A percentile compares a stretch with the other conserved stretches of the same genome.
Evolutionary conservation across 75 land plant genomes (phyloP).

Genomic region (Ceratopteris richardii): DNA sequence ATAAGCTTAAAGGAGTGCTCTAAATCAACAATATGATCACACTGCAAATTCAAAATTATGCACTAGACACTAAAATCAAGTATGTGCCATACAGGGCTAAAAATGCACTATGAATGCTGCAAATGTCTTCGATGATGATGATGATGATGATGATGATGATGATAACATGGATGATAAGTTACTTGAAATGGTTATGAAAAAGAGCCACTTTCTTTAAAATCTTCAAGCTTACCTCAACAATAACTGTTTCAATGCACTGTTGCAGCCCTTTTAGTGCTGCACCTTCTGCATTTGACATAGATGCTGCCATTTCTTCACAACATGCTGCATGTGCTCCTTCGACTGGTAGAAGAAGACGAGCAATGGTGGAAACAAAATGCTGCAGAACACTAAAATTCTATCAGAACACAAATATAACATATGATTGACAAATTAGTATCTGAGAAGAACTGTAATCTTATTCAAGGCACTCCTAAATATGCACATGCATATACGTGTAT

Average conservation of each 20-base stretch:
- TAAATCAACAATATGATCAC: too few relatives aligned
- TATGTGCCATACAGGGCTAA: too few relatives aligned
- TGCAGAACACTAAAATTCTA: constrained; percentile 34
- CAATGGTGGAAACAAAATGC: constrained; percentile 86
- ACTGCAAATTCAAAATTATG: too few relatives aligned
- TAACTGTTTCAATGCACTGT: constrained; percentile 94
- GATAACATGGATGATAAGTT: too few relatives aligned
- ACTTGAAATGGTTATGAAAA: too few relatives aligned
- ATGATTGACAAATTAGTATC: neutral
- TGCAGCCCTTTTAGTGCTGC: constrained; percentile 94
- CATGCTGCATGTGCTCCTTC: constrained; percentile 99
- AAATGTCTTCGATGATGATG: too few relatives aligned
- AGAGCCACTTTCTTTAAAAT: too few relatives aligned
- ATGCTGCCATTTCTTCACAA: constrained; percentile 92
- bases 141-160: too few relatives aligned
- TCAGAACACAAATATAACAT: neutral
- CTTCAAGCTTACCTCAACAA: constrained; percentile 98
- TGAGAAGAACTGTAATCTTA: neutral
- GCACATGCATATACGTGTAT: neutral
- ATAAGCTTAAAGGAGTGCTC: too few relatives aligned
- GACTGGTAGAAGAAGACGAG: constrained; percentile 83
- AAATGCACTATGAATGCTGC: too few relatives aligned
- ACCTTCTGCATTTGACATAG: constrained; percentile 82
- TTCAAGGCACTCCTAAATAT: neutral
- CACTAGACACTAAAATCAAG: too few relatives aligned